phyloP scores from a whole-genome alignment of 1,284 basidiomycete species.

The Ganoderma resinaceum region DNA sequence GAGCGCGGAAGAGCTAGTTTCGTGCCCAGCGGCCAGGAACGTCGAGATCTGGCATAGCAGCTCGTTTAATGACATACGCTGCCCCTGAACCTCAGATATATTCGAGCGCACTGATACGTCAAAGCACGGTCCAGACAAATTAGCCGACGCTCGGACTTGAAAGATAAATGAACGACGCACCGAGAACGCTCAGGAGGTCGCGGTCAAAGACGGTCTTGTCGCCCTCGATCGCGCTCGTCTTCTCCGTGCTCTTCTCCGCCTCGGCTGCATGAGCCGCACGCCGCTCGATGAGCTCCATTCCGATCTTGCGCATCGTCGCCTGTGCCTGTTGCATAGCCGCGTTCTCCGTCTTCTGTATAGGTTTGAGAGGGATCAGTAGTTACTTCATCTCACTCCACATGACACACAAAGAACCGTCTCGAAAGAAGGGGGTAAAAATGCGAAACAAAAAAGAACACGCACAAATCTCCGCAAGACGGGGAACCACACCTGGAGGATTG shows the following conservation, averaged over 20 bases:
- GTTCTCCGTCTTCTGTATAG: conserved; percentile 46
- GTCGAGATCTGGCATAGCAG: conserved; percentile 81
- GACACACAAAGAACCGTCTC: no score
- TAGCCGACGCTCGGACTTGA: no score
- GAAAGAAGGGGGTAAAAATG: no score
- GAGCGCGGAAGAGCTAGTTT: conserved; percentile 67
- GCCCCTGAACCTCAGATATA: conserved; percentile 52
- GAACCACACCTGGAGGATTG: conserved; percentile 67
- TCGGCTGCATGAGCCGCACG: conserved; percentile 39
- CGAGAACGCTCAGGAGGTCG: conserved; percentile 63
- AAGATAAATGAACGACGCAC: conserved; percentile 45
- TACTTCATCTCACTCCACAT: conserved; percentile 9
- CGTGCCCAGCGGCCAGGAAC: conserved; percentile 73
- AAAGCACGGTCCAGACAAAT: conserved; percentile 51
- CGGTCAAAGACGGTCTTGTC: conserved; percentile 31
- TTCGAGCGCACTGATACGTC: conserved; percentile 62
- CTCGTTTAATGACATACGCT: conserved; percentile 70
- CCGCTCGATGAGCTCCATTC: conserved; percentile 59
- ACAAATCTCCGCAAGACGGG: conserved; percentile 62
- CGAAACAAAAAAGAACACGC: conserved; percentile 40
- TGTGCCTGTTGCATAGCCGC: conserved; percentile 50
- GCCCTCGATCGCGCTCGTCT: conserved; percentile 19
- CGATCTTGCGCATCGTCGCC: conserved; percentile 60
- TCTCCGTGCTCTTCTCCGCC: conserved; percentile 13
- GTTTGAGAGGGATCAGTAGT: conserved; percentile 3